Conservation (phyloP, 176 grass and related monocot species). For the Tillandsia fasciculata region DNA sequence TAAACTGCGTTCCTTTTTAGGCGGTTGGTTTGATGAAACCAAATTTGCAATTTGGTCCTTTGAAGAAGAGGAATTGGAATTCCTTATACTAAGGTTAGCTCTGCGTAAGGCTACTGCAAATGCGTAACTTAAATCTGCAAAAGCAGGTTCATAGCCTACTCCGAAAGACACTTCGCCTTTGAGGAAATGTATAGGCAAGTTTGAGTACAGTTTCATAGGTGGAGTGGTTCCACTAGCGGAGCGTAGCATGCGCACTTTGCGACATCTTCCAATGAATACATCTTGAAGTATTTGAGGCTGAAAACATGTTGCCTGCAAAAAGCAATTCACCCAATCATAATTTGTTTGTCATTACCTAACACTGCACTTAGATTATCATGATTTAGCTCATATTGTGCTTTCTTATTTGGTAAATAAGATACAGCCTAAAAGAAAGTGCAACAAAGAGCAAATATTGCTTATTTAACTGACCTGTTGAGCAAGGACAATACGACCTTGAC, state of each 20-base stretch:
- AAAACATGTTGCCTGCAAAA: conserved; percentile 89
- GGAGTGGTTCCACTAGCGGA: conserved; percentile 98
- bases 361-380: too few species aligned
- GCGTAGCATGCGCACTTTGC: conserved; percentile 76
- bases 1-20: conserved; percentile 93
- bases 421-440: neutral
- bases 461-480: conserved; percentile 68
- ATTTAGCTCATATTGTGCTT: too few species aligned
- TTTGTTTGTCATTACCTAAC: too few species aligned
- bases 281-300: conserved; percentile 97
- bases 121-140: conserved; percentile 96
- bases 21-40: conserved; percentile 25
- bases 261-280: conserved; percentile 93
- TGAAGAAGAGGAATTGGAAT: conserved; percentile 24
- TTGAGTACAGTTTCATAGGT: conserved; percentile 95
- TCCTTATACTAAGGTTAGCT: conserved; percentile 80
- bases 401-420: neutral
- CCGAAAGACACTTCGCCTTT: conserved; percentile 96
- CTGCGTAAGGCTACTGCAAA: conserved; percentile 80
- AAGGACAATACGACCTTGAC: conserved; percentile 83
- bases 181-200: conserved; percentile 91
- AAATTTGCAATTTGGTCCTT: conserved; percentile 9
- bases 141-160: conserved; percentile 96
- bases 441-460: neutral
- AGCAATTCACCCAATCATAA: conserved; percentile 3